Conservation (phyloP, 495 filamentous ascomycete species). For the Penicillium argentinense region DNA sequence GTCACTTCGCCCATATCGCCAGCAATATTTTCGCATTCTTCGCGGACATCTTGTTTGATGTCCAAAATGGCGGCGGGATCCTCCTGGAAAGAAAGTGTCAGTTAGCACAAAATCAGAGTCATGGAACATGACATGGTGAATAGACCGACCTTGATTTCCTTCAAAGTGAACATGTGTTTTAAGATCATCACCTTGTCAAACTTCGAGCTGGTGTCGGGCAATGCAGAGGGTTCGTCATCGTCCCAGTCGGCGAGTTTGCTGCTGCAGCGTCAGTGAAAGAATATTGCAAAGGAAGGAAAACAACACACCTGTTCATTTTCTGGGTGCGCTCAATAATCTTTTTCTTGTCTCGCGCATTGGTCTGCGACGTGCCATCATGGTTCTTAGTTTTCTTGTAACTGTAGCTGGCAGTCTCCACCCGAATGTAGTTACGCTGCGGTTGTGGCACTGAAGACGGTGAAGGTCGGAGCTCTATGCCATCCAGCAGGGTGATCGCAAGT, state of each 20-base stretch:
- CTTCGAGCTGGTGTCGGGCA: conserved; percentile 57
- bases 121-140: not conserved
- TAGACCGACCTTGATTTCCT: conserved; percentile 70
- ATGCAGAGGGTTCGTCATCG: conserved; percentile 71
- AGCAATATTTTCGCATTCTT: conserved; percentile 84
- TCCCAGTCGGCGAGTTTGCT: conserved; percentile 93
- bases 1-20: conserved; percentile 89
- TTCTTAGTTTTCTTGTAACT: conserved; percentile 84
- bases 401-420: conserved; percentile 82
- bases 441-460: too few relatives aligned
- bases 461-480: conserved; percentile 84
- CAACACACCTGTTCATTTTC: conserved; percentile 67
- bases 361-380: conserved; percentile 57
- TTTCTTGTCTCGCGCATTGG: conserved; percentile 61
- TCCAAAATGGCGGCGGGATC: conserved; percentile 82
- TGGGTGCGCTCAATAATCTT: conserved; percentile 90
- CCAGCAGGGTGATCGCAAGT: conserved; percentile 85
- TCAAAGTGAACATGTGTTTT: conserved; percentile 90
- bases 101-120: not conserved
- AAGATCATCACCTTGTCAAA: conserved; percentile 83
- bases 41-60: conserved; percentile 90
- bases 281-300: not conserved
- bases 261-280: conserved; percentile 8
- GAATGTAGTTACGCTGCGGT: too few relatives aligned
- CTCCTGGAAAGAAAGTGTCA: conserved; percentile 47